phyloP scores from a whole-genome alignment of 2,329 filamentous ascomycete species.

The Thielaviopsis ethacetica region DNA sequence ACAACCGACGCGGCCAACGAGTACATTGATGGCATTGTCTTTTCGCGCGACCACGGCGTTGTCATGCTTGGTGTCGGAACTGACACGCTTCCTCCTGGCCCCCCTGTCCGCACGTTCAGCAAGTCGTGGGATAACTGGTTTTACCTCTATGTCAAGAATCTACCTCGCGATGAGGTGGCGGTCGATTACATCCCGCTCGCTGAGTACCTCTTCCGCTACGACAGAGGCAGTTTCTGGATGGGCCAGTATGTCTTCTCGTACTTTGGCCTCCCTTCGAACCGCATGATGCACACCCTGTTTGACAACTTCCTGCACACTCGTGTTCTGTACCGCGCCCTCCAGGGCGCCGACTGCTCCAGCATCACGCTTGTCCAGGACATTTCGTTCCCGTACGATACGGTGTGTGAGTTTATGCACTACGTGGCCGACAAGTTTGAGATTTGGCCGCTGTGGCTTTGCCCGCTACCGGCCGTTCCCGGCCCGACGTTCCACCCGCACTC shows the following conservation, averaged over 20 bases:
- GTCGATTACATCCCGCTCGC: conserved; percentile 42
- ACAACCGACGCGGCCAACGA: conserved; percentile 29
- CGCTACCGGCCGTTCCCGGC: conserved; percentile 26
- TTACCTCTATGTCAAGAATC: conserved; percentile 47
- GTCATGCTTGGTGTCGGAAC: conserved; percentile 44
- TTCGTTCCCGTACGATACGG: conserved; percentile 28
- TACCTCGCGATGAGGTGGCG: conserved; percentile 16
- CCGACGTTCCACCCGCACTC: conserved; percentile 17
- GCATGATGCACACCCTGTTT: conserved; percentile 41
- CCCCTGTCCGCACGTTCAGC: conserved; percentile 32
- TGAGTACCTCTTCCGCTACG: conserved; percentile 57
- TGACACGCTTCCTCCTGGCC: conserved; percentile 25
- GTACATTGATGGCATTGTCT: conserved; percentile 57
- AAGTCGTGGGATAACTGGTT: conserved; percentile 53
- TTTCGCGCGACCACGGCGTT: conserved; percentile 35
- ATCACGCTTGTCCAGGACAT: conserved; percentile 51
- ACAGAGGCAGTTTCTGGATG: conserved; percentile 54
- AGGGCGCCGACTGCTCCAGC: conserved; percentile 42
- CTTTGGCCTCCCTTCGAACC: conserved; percentile 49
- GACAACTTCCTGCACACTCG: conserved; percentile 47
- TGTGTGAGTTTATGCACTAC: conserved; percentile 30
- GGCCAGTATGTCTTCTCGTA: conserved; percentile 46
- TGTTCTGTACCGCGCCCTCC: conserved; percentile 48
- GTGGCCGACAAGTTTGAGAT: conserved; percentile 28
- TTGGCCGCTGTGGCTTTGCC: conserved; percentile 42